Base-by-base conservation (phyloP, 106 monocot genomes). In the Phalaenopsis aphrodite region DNA sequence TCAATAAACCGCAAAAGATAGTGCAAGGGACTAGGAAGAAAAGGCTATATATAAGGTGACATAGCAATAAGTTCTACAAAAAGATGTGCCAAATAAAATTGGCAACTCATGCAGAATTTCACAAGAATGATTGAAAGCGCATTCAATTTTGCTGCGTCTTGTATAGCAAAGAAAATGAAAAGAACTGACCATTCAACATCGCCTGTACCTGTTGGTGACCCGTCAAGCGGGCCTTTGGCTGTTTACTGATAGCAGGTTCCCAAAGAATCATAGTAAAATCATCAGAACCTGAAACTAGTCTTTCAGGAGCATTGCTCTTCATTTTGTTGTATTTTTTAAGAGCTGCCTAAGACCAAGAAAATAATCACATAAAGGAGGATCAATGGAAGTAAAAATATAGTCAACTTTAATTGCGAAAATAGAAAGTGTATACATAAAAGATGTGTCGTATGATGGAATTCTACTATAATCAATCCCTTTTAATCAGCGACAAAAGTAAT, bases 211-310 rank as follows among this genome's bases (percentile, higher is more conserved):
- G 92, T 76, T 94, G 94, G 48, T 98, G 97, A 77, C 97, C 97
- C 73, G 94, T 98, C 82, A 98, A 79, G 61, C 94, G 92, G 72
- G 88, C 88, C 79, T 98, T 98, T 17, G 91, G 97, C 5, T 92
- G 89, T 80, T 98, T 98, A 73, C 85, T 94, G 23, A 73, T 41
- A 61, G 86, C 71, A 79, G 94, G 97, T 81, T 98, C 97, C 97
- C 97, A 98, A 0, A 98, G 85, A 89, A 89, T 81, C 97, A 98
- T 90, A 0, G 92, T 92, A 64, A 98, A 98, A 87, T 98, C 97
- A 81, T 98, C 97, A 81, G 97, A 98, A 77, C 97, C 97, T 8
- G 97, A 94, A 73, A 98, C 92, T 56, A 98, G 61, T 68, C 97
- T 90, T 85, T 98, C 97, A 81, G 94, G 97, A 79, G 89, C 94